A percentile compares a stretch with the other conserved stretches of the same genome.
These are phyloP conservation scores for Pythium monospermum DNA, from an alignment of 352 stramenopile species.

Conservation along the genomic window DNA sequence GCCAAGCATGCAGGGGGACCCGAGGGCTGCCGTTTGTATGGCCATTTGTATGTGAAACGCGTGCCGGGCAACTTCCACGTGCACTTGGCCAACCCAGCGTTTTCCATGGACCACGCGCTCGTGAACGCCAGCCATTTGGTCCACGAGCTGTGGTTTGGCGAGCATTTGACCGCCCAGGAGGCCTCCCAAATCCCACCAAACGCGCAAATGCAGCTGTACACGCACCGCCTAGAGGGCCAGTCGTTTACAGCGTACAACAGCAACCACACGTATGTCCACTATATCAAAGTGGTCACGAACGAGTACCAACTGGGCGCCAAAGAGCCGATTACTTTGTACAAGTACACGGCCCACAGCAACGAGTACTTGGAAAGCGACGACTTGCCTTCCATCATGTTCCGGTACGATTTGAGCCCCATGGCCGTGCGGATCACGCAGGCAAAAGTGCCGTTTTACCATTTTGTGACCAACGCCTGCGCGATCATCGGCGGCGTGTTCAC, in stretches of 20 bases:
- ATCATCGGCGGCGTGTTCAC: conserved; percentile 83
- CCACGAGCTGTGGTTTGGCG: conserved; percentile 96
- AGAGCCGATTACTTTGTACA: conserved; percentile 71
- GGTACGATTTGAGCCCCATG: conserved; percentile 88
- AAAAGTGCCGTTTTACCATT: conserved; percentile 80
- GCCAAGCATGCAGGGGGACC: conserved; percentile 53
- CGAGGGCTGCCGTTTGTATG: conserved; percentile 75
- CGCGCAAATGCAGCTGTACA: conserved; percentile 89
- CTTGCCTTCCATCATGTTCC: conserved; percentile 88
- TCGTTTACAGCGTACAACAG: conserved; percentile 89
- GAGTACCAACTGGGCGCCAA: conserved; percentile 71
- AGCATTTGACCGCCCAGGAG: conserved; percentile 45
- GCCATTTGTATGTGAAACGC: conserved; percentile 82
- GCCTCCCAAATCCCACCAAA: conserved; percentile 81
- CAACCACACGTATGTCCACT: conserved; percentile 98
- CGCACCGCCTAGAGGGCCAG: conserved; percentile 90
- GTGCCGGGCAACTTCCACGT: conserved; percentile 99
- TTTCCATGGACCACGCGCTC: conserved; percentile 81
- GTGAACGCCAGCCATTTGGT: conserved; percentile 95
- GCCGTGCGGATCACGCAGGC: conserved; percentile 94
- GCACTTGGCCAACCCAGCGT: conserved; percentile 95
- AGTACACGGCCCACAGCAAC: conserved; percentile 89
- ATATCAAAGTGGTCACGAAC: conserved; percentile 98
- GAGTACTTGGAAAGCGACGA: conserved; percentile 86
- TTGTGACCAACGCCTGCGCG: conserved; percentile 77